These are phyloP conservation scores for Citrus sinensis DNA, from an alignment of 345 rosid genomes.

Conservation along the genomic window DVS_A1.0 CM039169.1:10261501-10262000, in stretches of 20 bases:
- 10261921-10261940: not conserved
- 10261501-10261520: conserved; percentile 69
- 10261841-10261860: not conserved
- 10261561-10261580: conserved; percentile 38
- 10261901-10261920: not conserved
- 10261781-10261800: conserved; percentile 75
- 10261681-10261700: conserved; percentile 55
- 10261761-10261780: conserved; percentile 65
- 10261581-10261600: not conserved
- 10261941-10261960: not conserved
- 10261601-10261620: not conserved
- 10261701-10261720: conserved; percentile 74
- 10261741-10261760: conserved; percentile 50
- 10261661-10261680: conserved; percentile 78
- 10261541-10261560: conserved; percentile 93
- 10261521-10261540: conserved; percentile 66
- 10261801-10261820: conserved; percentile 64
- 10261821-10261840: not conserved
- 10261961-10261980: not conserved
- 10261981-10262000: not conserved
- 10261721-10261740: conserved; percentile 47
- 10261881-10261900: not conserved
- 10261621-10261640: not conserved
- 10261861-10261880: not conserved
- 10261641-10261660: conserved; percentile 4